Base-by-base conservation (phyloP, 345 rosid genomes). In the Theobroma cacao region DNA sequence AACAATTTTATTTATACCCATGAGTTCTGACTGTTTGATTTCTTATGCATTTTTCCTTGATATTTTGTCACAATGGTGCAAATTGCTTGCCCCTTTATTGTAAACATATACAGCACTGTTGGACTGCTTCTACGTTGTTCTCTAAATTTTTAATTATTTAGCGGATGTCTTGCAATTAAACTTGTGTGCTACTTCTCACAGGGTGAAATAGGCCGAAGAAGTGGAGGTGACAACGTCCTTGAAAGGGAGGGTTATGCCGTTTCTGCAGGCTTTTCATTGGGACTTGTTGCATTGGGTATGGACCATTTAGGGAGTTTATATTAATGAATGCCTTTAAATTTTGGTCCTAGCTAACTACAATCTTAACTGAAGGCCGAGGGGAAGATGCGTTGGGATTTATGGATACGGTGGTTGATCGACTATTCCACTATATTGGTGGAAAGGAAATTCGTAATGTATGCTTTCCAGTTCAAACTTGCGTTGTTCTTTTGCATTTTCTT, bases 161-260 rank as follows among this genome's bases (percentile, higher is more conserved):
- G 73, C 41, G 72, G 13, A 55, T 76, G 63, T 31, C 64, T 50
- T 78, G 63, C 31, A 17, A n/a, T 80, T 81, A 75, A 80, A 76
- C 67, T 56, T 79, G 75, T 2, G 43, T 75, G 41, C 80, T 75
- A 63, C 66, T 61, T 82, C 43, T 83, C 73, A n/a, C 88, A 95
- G 99, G 92, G 87, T 85, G 99, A 95, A 89, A 92, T 95, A 78
- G 97, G 98, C 47, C 97, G 95, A 77, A 86, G 99, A 91, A 93
- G 98, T 86, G 92, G 92, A 71, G 99, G 99, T 77, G 99, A 95
- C 83, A 95, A 95, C 82, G 99, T 94, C 64, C 99, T 93, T 86
- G 99, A 95, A 86, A 91, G 99, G 87, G 99, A 95, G 87, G 99
- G 97, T 52, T 91, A 95, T 91, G 98, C 97, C 81, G 95, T 92